Evolutionary conservation across 2,329 filamentous ascomycete genomes (phyloP), one percentile per base, ranked within the genome.

Genomic region (Paecilomyces dactylethromorphus): DNA sequence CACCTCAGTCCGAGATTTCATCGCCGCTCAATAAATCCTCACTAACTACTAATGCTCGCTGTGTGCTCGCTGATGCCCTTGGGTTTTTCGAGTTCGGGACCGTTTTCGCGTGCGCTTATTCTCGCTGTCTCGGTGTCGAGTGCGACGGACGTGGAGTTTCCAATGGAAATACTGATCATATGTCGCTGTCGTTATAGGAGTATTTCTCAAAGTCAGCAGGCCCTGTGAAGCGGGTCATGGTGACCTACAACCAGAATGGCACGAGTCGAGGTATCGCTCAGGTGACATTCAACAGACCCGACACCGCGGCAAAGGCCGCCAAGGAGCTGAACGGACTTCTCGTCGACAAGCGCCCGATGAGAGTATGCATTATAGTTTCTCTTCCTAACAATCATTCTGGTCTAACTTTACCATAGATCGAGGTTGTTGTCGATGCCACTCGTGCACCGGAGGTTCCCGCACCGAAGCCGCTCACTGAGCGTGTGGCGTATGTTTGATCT

Each of bases 181-280:
- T 71, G 13, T 62, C 67, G 57, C 68, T 81, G 76, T 76, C 78
- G 76, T 77, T 77, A 78, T 91, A 99, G 94, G 94, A 99, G 81
- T 99, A 97, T 79, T 97, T 99, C 77, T 79, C 83, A 71, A 88
- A 91, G 72, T 89, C 90, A 69, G 87, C 96, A 75, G 93, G 92
- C 67, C 85, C 89, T 64, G 90, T 97, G 78, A 97, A 95, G 84
- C 89, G 85, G 77, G 91, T 95, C 64, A 87, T 94, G 68, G 82
- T 99, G 69, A 91, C 90, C 56, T 99, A 99, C 78, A 94, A 93
- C 69, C 91, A 93, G 64, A 91, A 90, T 73, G 93, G 93, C 64
- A 85, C 87, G 67, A 97, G 92, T 83, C 90, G 92, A 72, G 94
- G 94, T 65, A 91, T 93, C 71, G 92, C 92, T 68, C 94, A 91